Percentiles rank a stretch among this genome's conserved stretches.
Conservation (phyloP, 2,329 filamentous ascomycete species). For the Botrytis byssoidea region DNA sequence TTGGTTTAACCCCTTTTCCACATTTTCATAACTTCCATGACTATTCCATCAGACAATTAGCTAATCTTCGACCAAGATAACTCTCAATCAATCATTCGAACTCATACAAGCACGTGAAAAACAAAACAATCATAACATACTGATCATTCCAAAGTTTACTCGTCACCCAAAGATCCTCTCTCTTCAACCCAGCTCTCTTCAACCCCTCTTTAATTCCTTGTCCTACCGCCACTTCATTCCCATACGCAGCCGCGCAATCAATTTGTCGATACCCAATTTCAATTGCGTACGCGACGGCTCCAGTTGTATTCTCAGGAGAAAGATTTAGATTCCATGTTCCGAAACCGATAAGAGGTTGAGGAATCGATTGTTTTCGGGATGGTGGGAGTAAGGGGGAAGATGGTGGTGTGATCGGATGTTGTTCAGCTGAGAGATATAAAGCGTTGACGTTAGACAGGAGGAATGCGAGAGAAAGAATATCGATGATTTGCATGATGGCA, state of each 20-base stretch:
- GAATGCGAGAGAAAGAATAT: background rate
- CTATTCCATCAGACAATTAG: background rate
- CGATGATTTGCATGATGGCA: background rate
- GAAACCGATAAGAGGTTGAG: slow-evolving; percentile 20
- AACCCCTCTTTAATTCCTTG: slow-evolving; percentile 26
- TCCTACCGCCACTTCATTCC: slow-evolving; percentile 29
- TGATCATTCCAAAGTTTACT: slow-evolving; percentile 30
- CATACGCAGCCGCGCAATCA: slow-evolving; percentile 28
- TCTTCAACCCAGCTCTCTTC: slow-evolving; percentile 22
- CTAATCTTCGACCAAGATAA: too few species aligned
- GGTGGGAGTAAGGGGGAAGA: background rate
- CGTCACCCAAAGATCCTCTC: slow-evolving; percentile 33
- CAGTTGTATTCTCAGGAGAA: slow-evolving; percentile 16
- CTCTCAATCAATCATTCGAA: background rate
- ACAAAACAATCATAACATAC: slow-evolving; percentile 16
- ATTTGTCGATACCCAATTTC: slow-evolving; percentile 31
- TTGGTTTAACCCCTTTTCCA: slow-evolving; percentile 46
- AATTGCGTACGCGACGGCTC: slow-evolving; percentile 26
- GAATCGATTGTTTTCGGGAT: background rate
- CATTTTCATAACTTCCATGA: slow-evolving; percentile 9
- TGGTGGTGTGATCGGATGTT: slow-evolving; percentile 2
- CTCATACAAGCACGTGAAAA: slow-evolving; percentile 38
- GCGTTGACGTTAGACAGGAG: background rate
- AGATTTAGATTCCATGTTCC: slow-evolving; percentile 20
- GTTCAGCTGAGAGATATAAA: background rate